These are phyloP conservation scores for Shiraia sp. DNA, from an alignment of 2,329 filamentous ascomycete genomes.

Conservation along the genomic window DNA sequence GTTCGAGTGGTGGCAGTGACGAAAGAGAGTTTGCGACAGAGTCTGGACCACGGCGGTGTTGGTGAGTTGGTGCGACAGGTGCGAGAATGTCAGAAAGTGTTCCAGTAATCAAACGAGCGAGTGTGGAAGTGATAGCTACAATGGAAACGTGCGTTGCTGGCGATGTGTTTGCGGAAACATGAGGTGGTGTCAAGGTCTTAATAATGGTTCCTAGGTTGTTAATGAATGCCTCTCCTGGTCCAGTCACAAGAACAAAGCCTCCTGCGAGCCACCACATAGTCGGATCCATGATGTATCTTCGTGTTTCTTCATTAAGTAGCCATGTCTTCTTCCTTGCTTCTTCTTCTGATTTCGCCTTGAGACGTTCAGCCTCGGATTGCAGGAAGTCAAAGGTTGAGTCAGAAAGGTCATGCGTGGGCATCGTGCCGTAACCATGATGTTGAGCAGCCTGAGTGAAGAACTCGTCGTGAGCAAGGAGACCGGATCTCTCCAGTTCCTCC, in stretches of 20 bases:
- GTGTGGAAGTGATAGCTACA: conserved; percentile 84
- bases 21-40: conserved; percentile 48
- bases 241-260: conserved; percentile 90
- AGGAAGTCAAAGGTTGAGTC: conserved; percentile 54
- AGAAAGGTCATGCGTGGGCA: conserved; percentile 52
- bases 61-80: conserved; percentile 53
- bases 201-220: conserved; percentile 97
- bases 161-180: conserved; percentile 61
- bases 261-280: conserved; percentile 96
- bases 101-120: conserved; percentile 88
- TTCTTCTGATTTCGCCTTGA: conserved; percentile 54
- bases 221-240: conserved; percentile 95
- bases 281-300: conserved; percentile 78
- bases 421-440: conserved; percentile 66
- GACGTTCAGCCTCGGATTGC: conserved; percentile 50
- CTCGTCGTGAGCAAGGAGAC: conserved; percentile 74
- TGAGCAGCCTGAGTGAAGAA: conserved; percentile 66
- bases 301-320: conserved; percentile 89
- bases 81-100: conserved; percentile 87
- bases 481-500: conserved; percentile 87
- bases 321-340: conserved; percentile 79
- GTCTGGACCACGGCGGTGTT: conserved; percentile 58
- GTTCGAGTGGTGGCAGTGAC: conserved; percentile 33
- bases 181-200: conserved; percentile 74
- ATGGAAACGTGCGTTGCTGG: conserved; percentile 90